Conservation (phyloP, 2,329 filamentous ascomycete species). For the Fusarium sp. region DNA sequence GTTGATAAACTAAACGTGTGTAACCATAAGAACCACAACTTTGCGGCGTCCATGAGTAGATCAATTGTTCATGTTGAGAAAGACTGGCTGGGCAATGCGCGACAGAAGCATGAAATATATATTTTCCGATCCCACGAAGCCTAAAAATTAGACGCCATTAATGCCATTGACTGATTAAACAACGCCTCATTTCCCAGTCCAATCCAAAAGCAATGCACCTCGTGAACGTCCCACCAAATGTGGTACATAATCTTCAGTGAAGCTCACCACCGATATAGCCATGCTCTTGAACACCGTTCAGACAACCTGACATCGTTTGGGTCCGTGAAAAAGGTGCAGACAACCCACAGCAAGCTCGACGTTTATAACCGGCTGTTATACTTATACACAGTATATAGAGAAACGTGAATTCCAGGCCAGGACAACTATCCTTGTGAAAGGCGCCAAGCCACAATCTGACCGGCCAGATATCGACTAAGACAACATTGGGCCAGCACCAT, state of each 20-base stretch:
- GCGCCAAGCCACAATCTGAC: neutral
- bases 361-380: slow-evolving; percentile 1
- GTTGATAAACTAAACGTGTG: neutral
- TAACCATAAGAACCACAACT: slow-evolving; percentile 13
- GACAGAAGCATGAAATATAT: neutral
- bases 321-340: neutral
- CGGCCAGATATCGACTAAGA: neutral
- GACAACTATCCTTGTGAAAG: slow-evolving; percentile 41
- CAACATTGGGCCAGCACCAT: neutral
- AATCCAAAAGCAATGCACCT: slow-evolving; percentile 16
- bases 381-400: slow-evolving; percentile 15
- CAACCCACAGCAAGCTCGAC: neutral
- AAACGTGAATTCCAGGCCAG: slow-evolving; percentile 11
- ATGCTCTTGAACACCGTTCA: neutral
- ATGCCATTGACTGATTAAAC: slow-evolving; percentile 4
- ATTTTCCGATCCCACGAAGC: slow-evolving; percentile 17
- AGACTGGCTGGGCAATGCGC: neutral
- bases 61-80: neutral
- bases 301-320: neutral
- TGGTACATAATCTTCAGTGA: neutral
- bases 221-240: neutral
- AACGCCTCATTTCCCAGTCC: slow-evolving; percentile 22
- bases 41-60: neutral
- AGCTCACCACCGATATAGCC: neutral
- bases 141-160: slow-evolving; percentile 26